Conservation (phyloP, 805 yeast genomes). For the Lachancea cidri region DNA sequence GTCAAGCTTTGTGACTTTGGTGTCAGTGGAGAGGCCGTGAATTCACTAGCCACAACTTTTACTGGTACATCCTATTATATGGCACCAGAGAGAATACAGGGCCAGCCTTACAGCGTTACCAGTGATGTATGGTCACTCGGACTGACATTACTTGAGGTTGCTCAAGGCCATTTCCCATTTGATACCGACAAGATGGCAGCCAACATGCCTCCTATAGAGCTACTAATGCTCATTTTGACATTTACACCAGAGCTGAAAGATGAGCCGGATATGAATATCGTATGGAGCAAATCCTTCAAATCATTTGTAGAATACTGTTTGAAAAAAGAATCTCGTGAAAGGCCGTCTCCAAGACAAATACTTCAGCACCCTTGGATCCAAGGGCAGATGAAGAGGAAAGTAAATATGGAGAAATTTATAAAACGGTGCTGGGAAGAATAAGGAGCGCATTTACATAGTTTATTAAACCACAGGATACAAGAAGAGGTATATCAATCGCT, state of each 20-base stretch:
- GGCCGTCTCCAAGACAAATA: slow-evolving; percentile 95
- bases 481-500: background rate
- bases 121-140: slow-evolving; percentile 98
- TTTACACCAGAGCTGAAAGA: slow-evolving; percentile 77
- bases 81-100: slow-evolving; percentile 98
- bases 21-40: slow-evolving; percentile 94
- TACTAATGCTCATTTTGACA: slow-evolving; percentile 73
- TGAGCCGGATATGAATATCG: slow-evolving; percentile 66
- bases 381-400: slow-evolving; percentile 66
- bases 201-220: slow-evolving; percentile 76
- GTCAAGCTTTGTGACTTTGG: slow-evolving; percentile 96
- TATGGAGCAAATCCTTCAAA: slow-evolving; percentile 79
- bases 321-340: slow-evolving; percentile 67
- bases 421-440: slow-evolving; percentile 57
- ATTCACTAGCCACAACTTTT: slow-evolving; percentile 91
- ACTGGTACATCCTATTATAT: slow-evolving; percentile 97
- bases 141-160: slow-evolving; percentile 85
- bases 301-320: slow-evolving; percentile 77
- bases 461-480: background rate
- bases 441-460: background rate
- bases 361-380: slow-evolving; percentile 88
- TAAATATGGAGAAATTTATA: slow-evolving; percentile 84
- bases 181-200: slow-evolving; percentile 41
- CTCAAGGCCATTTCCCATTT: slow-evolving; percentile 87
- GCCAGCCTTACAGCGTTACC: slow-evolving; percentile 91